phyloP scores from a whole-genome alignment of 305 asterid species.

The Fraxinus angustifolia region DNA sequence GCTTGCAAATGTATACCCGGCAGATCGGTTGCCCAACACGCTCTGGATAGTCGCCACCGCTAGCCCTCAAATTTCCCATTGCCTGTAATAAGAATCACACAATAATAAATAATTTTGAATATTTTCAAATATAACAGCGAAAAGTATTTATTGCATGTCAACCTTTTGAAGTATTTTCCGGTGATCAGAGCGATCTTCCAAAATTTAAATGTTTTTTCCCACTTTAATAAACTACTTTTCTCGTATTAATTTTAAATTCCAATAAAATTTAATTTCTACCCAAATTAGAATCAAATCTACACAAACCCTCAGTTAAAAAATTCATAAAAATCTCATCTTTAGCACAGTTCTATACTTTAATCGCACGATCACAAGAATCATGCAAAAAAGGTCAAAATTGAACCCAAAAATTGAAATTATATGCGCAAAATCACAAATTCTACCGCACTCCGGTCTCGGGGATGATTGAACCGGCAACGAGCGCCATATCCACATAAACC shows the following conservation, averaged over 20 bases:
- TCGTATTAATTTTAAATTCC: conserved; percentile 15
- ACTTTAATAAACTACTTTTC: conserved; percentile 9
- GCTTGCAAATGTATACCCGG: conserved; percentile 54
- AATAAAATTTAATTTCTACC: not conserved
- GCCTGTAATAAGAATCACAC: conserved; percentile 38
- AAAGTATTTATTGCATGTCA: conserved; percentile 10
- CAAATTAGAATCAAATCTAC: conserved; percentile 32
- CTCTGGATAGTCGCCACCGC: conserved; percentile 72
- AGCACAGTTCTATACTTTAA: conserved; percentile 14
- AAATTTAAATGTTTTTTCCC: conserved; percentile 11
- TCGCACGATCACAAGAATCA: conserved; percentile 36
- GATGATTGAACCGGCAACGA: conserved; percentile 96
- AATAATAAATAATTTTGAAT: not conserved
- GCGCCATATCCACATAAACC: conserved; percentile 86
- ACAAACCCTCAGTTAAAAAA: conserved; percentile 8
- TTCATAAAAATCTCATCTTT: not conserved
- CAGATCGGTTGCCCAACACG: conserved; percentile 82
- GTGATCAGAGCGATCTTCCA: conserved; percentile 13
- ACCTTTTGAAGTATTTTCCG: conserved; percentile 16
- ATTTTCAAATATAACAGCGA: not conserved
- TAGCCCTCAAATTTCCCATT: conserved; percentile 59
- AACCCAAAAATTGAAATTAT: conserved; percentile 1
- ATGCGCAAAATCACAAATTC: not conserved
- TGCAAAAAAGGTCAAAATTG: conserved; percentile 6
- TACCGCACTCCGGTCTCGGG: conserved; percentile 72